Conservation (phyloP, 148 eudicot species). For the Rhododendron kiyosumense region DNA sequence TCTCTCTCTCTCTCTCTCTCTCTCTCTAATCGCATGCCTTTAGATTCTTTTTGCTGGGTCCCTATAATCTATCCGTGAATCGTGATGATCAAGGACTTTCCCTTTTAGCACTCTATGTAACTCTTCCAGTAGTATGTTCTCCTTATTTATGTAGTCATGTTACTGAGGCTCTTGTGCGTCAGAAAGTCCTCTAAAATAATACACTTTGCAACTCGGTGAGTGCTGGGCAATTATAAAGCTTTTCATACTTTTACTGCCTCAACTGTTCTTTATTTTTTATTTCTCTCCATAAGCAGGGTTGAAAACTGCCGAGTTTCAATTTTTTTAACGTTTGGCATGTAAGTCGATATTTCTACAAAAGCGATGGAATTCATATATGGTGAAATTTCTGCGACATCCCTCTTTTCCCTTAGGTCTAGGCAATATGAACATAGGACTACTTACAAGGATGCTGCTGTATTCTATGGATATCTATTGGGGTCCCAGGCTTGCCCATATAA, state of each 20-base stretch:
- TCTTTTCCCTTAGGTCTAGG: neutral
- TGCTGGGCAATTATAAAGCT: neutral
- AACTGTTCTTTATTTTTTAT: neutral
- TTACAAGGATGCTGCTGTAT: neutral
- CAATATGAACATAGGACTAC: neutral
- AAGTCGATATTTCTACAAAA: neutral
- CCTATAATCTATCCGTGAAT: neutral
- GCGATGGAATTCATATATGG: neutral
- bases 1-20: neutral
- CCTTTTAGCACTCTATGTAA: neutral
- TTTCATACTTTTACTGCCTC: neutral
- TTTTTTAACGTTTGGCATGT: too few species aligned
- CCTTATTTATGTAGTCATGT: neutral
- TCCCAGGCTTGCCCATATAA: neutral
- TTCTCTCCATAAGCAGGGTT: neutral
- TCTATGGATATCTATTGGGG: neutral
- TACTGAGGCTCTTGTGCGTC: neutral
- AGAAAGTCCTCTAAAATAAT: neutral
- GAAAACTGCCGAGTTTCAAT: neutral
- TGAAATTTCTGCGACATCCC: neutral
- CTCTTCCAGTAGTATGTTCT: neutral
- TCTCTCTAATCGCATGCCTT: neutral
- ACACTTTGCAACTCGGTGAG: neutral
- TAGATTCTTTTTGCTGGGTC: neutral
- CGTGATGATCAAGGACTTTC: neutral